A percentile compares a stretch with the other conserved stretches of the same genome.
Evolutionary conservation across 1,139 yeast species (phyloP).

Genomic region (Yamadazyma songkhlaensis): DNA sequence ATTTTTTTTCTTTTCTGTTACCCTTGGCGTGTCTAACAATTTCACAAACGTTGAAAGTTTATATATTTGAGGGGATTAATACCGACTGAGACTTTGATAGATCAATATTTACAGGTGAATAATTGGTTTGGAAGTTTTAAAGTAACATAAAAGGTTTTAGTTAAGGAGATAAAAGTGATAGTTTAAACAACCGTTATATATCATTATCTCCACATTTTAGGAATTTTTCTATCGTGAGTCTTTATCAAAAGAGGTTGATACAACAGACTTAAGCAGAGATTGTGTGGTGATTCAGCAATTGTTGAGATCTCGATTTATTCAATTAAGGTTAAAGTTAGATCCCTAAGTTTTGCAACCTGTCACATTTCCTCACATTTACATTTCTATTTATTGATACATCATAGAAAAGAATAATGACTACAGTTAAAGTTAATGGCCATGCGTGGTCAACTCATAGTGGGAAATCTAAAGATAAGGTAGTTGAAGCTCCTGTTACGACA

Average conservation of each 20-base stretch:
- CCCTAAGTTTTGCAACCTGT: conserved; percentile 1
- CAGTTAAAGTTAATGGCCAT: conserved; percentile 6
- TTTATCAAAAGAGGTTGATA: no score
- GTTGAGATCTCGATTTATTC: neutral
- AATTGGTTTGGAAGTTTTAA: neutral
- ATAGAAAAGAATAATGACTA: conserved; percentile 2
- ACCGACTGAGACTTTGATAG: neutral
- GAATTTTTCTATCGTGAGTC: no score
- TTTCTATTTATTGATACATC: no score
- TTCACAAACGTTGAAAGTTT: no score
- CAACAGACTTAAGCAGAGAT: no score
- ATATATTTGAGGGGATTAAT: no score
- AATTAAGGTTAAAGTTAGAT: neutral
- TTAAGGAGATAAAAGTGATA: no score
- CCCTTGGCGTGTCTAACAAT: neutral
- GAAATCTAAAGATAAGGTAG: neutral
- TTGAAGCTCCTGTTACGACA: neutral
- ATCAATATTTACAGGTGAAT: neutral
- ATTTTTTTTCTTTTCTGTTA: neutral
- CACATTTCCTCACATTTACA: neutral
- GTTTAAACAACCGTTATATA: neutral
- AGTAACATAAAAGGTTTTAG: neutral
- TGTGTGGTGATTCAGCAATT: neutral
- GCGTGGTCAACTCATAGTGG: neutral
- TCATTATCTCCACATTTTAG: neutral